phyloP scores from a whole-genome alignment of 371 early-diverging fungal genomes.

The Zopfochytrium polystomum region DNA sequence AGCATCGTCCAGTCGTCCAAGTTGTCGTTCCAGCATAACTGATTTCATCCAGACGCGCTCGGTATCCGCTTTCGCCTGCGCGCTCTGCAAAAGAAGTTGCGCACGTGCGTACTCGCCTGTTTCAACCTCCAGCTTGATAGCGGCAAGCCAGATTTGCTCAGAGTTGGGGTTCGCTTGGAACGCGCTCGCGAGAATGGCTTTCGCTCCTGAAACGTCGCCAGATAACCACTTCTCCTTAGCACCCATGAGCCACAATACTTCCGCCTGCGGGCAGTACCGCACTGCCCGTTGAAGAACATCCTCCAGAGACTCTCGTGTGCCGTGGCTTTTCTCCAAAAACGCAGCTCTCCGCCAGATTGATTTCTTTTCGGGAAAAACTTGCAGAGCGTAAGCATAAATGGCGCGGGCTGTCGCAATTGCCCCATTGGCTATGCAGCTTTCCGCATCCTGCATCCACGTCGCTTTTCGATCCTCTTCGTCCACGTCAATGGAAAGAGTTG shows the following conservation, averaged over 20 bases:
- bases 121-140: conserved; percentile 91
- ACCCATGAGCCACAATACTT: conserved; percentile 93
- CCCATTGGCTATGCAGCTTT: conserved; percentile 61
- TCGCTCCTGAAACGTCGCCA: conserved; percentile 83
- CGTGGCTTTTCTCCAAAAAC: conserved; percentile 83
- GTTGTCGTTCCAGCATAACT: conserved; percentile 79
- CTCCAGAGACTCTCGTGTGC: conserved; percentile 72
- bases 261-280: conserved; percentile 85
- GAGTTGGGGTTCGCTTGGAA: conserved; percentile 88
- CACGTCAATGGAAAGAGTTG: conserved; percentile 75
- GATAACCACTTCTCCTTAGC: conserved; percentile 92
- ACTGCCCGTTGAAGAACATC: conserved; percentile 81
- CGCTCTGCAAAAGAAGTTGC: conserved; percentile 67
- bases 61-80: conserved; percentile 58
- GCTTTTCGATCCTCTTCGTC: conserved; percentile 71
- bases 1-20: conserved; percentile 65
- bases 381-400: conserved; percentile 80
- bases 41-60: conserved; percentile 93
- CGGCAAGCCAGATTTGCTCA: conserved; percentile 92
- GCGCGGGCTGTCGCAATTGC: conserved; percentile 82
- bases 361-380: conserved; percentile 71
- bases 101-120: conserved; percentile 81
- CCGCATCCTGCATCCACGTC: conserved; percentile 91
- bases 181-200: conserved; percentile 78
- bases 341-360: conserved; percentile 88